A percentile compares a stretch with the other conserved stretches of the same genome.
Evolutionary conservation across 1,284 basidiomycete species (phyloP).

Genomic region (Phylloporus sp.): DNA sequence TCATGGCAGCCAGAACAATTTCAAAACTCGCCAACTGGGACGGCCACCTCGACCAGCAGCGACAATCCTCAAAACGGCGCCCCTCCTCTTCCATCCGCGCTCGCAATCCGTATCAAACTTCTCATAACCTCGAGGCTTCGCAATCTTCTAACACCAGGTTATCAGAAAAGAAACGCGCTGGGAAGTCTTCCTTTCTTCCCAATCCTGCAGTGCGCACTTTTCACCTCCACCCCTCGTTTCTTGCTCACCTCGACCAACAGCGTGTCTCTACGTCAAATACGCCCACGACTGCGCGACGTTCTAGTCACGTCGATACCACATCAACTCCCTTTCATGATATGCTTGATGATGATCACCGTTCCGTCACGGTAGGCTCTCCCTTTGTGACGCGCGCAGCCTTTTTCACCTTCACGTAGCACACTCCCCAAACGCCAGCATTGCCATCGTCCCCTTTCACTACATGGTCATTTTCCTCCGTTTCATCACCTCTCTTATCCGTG

Average conservation of each 20-base stretch:
- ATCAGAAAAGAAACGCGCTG: conserved; percentile 18
- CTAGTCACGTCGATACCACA: conserved; percentile 22
- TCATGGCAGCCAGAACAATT: conserved; percentile 25
- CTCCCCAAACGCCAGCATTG: conserved; percentile 2
- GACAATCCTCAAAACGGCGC: conserved; percentile 15
- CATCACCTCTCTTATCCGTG: conserved; percentile 14
- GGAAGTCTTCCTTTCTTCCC: conserved; percentile 6
- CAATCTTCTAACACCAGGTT: neutral
- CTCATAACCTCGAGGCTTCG: conserved; percentile 4
- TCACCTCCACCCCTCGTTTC: neutral
- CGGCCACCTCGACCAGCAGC: conserved; percentile 16
- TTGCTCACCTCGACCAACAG: conserved; percentile 22
- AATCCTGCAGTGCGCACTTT: conserved; percentile 18
- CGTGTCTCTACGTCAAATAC: conserved; percentile 8
- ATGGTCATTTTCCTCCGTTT: conserved; percentile 9
- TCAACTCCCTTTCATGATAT: conserved; percentile 8
- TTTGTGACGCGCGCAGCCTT: neutral
- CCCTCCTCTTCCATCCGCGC: conserved; percentile 23
- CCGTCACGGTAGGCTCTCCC: conserved; percentile 18
- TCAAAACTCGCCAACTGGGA: conserved; percentile 34
- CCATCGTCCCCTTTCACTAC: conserved; percentile 5
- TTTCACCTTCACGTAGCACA: conserved; percentile 19
- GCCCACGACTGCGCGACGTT: conserved; percentile 9
- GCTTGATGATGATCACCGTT: conserved; percentile 10
- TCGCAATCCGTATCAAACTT: conserved; percentile 18